Percentiles rank a stretch among this genome's conserved stretches.
Evolutionary conservation across 2,329 filamentous ascomycete genomes (phyloP).

Genomic region (Exophiala bonariae): DNA sequence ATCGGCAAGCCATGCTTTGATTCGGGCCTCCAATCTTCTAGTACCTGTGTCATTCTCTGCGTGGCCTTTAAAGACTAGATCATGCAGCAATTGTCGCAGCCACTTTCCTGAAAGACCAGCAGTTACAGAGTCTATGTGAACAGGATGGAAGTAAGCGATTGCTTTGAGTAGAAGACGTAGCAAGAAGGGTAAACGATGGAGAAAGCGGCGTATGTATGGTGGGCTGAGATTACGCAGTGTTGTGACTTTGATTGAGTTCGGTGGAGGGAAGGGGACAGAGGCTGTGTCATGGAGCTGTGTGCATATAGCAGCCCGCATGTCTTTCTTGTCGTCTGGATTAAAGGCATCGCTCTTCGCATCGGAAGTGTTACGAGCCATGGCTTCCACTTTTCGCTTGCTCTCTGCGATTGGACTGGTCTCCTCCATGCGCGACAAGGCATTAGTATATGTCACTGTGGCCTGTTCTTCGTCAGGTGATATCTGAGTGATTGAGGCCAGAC

Average conservation of each 20-base stretch:
- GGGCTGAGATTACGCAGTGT: conserved; percentile 47
- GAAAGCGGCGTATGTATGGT: conserved; percentile 42
- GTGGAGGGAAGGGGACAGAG: conserved; percentile 53
- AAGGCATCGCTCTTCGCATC: conserved; percentile 36
- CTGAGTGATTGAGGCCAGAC: conserved; percentile 42
- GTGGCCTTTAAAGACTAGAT: conserved; percentile 53
- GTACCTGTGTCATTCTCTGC: conserved; percentile 45
- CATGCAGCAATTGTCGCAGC: conserved; percentile 47
- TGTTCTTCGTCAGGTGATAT: conserved; percentile 47
- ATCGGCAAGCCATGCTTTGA: conserved; percentile 52
- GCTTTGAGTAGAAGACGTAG: conserved; percentile 50
- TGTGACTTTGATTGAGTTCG: conserved; percentile 49
- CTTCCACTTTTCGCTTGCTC: conserved; percentile 32
- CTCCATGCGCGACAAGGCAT: conserved; percentile 42
- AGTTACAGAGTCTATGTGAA: conserved; percentile 51
- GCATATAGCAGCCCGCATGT: conserved; percentile 52
- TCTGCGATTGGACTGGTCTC: conserved; percentile 41
- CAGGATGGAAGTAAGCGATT: conserved; percentile 54
- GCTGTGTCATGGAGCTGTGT: conserved; percentile 49
- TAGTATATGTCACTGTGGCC: conserved; percentile 44
- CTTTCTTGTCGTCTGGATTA: conserved; percentile 45
- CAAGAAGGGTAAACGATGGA: conserved; percentile 53
- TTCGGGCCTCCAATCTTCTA: conserved; percentile 44
- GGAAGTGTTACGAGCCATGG: conserved; percentile 30
- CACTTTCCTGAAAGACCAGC: conserved; percentile 53